These are phyloP conservation scores for Neonectria punicea DNA, from an alignment of 2,329 filamentous ascomycete genomes.

Conservation along the genomic window DNA sequence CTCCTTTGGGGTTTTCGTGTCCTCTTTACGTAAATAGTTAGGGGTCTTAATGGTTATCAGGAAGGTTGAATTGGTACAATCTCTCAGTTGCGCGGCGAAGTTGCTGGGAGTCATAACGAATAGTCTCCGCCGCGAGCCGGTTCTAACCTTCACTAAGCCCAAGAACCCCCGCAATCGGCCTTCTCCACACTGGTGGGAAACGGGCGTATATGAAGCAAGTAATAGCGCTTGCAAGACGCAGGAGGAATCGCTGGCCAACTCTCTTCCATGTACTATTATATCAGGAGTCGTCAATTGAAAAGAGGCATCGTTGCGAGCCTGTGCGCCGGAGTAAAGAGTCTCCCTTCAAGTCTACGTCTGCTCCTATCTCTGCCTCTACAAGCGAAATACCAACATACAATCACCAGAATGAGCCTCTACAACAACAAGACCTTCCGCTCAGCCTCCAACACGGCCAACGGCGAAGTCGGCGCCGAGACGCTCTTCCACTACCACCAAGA, in stretches of 20 bases:
- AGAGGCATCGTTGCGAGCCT: constrained; percentile 25
- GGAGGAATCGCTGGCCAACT: constrained; percentile 22
- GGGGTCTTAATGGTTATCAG: constrained; percentile 28
- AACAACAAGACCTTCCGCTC: constrained; percentile 31
- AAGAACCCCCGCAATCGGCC: constrained; percentile 28
- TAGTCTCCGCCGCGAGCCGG: constrained; percentile 26
- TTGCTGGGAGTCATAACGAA: constrained; percentile 9
- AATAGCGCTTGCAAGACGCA: constrained; percentile 18
- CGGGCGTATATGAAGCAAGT: constrained; percentile 21
- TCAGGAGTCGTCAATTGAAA: constrained; percentile 24
- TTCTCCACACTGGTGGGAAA: constrained; percentile 12
- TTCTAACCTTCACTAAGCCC: constrained; percentile 17
- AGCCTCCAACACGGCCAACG: constrained; percentile 37
- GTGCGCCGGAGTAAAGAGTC: not conserved
- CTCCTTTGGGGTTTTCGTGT: constrained; percentile 24
- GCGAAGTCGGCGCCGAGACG: constrained; percentile 38
- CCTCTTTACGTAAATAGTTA: constrained; percentile 30
- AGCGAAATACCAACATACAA: not conserved
- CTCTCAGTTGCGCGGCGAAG: constrained; percentile 17
- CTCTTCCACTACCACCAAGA: constrained; percentile 42
- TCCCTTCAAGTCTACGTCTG: not conserved
- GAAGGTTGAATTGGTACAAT: constrained; percentile 26
- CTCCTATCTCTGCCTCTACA: not conserved
- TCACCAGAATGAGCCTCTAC: constrained; percentile 24
- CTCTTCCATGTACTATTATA: constrained; percentile 28